Evolutionary conservation across 805 yeast genomes (phyloP).

Genomic region (Zygosaccharomyces bailii): DNA sequence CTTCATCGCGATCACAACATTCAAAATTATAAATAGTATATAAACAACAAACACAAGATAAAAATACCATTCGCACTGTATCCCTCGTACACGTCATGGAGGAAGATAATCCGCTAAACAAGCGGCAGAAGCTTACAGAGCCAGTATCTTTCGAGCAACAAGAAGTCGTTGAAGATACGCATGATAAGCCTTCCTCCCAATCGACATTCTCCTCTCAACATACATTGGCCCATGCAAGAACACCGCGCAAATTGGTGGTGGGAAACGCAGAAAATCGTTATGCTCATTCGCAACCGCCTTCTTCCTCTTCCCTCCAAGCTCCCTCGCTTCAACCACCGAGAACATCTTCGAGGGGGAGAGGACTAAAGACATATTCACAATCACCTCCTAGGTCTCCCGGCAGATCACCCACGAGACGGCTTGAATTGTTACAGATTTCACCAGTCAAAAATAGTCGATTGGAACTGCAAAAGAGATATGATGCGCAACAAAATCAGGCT

Average conservation of each 20-base stretch:
- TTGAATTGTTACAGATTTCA: slow-evolving; percentile 42
- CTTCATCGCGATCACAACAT: background rate
- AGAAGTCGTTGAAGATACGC: slow-evolving; percentile 2
- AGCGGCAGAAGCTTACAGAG: slow-evolving; percentile 18
- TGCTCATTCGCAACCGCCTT: slow-evolving; percentile 26
- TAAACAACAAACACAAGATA: too few relatives aligned
- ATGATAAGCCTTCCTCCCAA: slow-evolving; percentile 10
- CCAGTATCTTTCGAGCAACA: background rate
- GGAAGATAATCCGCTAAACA: slow-evolving; percentile 22
- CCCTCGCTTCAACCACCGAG: slow-evolving; percentile 35
- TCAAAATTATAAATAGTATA: slow-evolving; percentile 2
- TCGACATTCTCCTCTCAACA: slow-evolving; percentile 8
- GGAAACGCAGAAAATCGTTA: slow-evolving; percentile 24
- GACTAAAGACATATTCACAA: slow-evolving; percentile 28
- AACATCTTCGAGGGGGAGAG: slow-evolving; percentile 37
- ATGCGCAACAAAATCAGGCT: slow-evolving; percentile 35
- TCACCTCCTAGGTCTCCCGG: slow-evolving; percentile 36
- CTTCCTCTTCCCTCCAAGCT: slow-evolving; percentile 26
- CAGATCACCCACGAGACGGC: slow-evolving; percentile 39
- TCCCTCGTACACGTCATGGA: slow-evolving; percentile 1
- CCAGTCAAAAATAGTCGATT: slow-evolving; percentile 39
- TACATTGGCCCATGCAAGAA: slow-evolving; percentile 11
- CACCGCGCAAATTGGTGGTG: slow-evolving; percentile 31
- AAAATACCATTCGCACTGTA: too few relatives aligned
- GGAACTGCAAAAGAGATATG: slow-evolving; percentile 31